Evolutionary conservation across 805 yeast genomes (phyloP).

Genomic region (Teunomyces pallodes): DNA sequence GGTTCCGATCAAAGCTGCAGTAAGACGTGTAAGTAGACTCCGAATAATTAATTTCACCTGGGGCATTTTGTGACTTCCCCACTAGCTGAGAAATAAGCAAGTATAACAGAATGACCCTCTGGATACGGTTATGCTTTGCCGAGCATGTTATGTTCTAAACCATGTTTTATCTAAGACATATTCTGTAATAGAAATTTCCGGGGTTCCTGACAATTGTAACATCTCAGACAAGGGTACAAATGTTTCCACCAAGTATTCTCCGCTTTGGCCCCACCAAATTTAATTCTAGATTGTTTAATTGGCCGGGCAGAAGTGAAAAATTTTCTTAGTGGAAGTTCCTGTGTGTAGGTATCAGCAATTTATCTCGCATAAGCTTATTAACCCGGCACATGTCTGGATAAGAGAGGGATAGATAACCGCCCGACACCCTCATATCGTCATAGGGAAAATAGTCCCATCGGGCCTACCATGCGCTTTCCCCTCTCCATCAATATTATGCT

Average conservation of each 20-base stretch:
- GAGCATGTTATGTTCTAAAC: background rate
- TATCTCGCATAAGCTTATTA: constrained; percentile 1
- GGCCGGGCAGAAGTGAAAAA: background rate
- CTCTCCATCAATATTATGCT: no score
- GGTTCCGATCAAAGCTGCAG: background rate
- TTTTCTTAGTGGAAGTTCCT: constrained; percentile 1
- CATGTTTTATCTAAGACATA: background rate
- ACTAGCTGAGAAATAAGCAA: background rate
- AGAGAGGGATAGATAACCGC: constrained; percentile 1
- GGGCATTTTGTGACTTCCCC: background rate
- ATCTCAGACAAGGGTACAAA: no score
- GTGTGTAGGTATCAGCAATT: background rate
- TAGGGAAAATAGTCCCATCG: no score
- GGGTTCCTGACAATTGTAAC: background rate
- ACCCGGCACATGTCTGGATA: background rate
- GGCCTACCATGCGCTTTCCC: no score
- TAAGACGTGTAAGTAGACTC: background rate
- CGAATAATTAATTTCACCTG: background rate
- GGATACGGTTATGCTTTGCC: background rate
- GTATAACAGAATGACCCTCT: background rate
- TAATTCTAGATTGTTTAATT: background rate
- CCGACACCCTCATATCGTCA: background rate
- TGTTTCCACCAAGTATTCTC: constrained; percentile 1
- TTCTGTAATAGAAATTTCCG: no score
- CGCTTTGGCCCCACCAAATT: constrained; percentile 1